These are phyloP conservation scores for Aaosphaeria arxii DNA, from an alignment of 2,329 filamentous ascomycete species.

Conservation along the genomic window DNA sequence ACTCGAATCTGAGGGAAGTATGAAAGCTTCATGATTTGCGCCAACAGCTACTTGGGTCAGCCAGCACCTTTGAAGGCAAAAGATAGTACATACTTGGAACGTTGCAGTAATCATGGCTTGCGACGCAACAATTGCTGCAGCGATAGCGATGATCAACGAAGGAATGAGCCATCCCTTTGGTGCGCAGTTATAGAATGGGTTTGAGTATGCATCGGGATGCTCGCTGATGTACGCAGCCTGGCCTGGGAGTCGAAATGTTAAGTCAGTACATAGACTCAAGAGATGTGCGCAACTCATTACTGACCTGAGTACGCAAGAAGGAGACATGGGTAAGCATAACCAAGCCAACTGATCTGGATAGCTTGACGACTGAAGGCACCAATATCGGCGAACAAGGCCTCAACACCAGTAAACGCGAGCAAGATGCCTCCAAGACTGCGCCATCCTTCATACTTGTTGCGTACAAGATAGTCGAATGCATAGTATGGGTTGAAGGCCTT, in stretches of 20 bases:
- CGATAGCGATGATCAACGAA: conserved; percentile 64
- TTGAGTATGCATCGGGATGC: conserved; percentile 60
- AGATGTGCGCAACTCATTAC: too few species aligned
- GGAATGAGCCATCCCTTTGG: conserved; percentile 68
- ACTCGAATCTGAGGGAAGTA: conserved; percentile 77
- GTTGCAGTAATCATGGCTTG: conserved; percentile 76
- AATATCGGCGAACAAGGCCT: conserved; percentile 74
- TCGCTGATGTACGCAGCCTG: conserved; percentile 70
- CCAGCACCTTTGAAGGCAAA: conserved; percentile 13
- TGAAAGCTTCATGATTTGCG: conserved; percentile 68
- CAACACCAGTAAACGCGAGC: conserved; percentile 72
- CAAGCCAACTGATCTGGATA: conserved; percentile 71
- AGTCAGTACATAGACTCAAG: too few species aligned
- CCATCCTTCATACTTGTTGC: conserved; percentile 62
- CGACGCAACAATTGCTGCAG: conserved; percentile 71
- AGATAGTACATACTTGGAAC: conserved; percentile 54
- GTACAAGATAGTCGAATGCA: conserved; percentile 59
- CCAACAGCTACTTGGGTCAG: conserved; percentile 45
- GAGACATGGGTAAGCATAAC: conserved; percentile 65
- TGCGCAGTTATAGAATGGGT: conserved; percentile 71
- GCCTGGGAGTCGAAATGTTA: too few species aligned
- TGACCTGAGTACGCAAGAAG: conserved; percentile 63
- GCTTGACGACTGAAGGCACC: conserved; percentile 68
- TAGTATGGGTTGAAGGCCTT: conserved; percentile 56
- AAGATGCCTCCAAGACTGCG: conserved; percentile 67